Evolutionary conservation across 2,329 filamentous ascomycete genomes (phyloP), one percentile per base, ranked within the genome.

Genomic region (Biscogniauxia marginata): DNA sequence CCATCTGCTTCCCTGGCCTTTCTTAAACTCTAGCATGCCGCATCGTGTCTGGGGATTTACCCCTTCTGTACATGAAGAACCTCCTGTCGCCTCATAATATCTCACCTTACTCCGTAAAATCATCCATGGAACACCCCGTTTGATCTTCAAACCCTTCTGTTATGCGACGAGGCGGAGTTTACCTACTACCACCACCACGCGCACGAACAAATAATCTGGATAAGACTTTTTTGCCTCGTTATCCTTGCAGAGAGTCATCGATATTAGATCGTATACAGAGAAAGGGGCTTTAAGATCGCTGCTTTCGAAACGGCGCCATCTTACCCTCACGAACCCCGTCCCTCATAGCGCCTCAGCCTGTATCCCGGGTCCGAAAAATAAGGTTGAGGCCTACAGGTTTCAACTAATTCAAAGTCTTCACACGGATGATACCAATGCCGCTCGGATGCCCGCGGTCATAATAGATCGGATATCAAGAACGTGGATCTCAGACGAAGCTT

Each of bases 381-480:
- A 61, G 46, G 53, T 61, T 58, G 60, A 58, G 51, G 58, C 53
- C 46, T 52, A 46, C 43, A 54, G 30, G 51, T 20, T 21, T 21
- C 43, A 46, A 24, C 30, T 16, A 52, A 49, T 46, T 50, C 19
- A 49, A 50, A 44, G 48, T 56, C 52, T 24, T 19, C 44, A 56
- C 49, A 56, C 65, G 57, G 62, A 68, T 65, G 57, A 54, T 52
- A 49, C 56, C 64, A 66, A 78, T 79, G 75, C 73, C 76, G 79
- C 74, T 75, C 79, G 77, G 72, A 83, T 84, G 81, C 80, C 75
- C 69, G 74, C 78, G 73, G 74, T 76, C 70, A 74, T 74, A 65
- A 78, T 79, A 80, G 77, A 81, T 75, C 76, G 73, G 73, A 79
- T 77, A 65, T 71, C 71, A 65, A 75, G 76, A 74, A 77, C 75